Base-by-base conservation (phyloP, 169 alveolate genomes). In the Babesia divergens region DNA sequence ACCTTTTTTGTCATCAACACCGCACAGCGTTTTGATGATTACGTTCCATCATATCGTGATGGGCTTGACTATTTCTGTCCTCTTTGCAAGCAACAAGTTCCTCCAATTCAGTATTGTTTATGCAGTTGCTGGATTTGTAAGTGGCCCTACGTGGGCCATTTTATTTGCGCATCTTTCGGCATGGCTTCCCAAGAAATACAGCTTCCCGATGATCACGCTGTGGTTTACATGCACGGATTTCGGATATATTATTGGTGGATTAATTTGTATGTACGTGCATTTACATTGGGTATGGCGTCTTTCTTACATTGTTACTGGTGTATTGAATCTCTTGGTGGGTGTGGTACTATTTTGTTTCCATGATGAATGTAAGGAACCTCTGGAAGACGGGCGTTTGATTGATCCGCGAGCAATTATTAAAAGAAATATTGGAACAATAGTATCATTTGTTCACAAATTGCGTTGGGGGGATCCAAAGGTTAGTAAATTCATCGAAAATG, bases 181-280 rank as follows among this genome's bases (percentile, higher is more conserved):
- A 11, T 80, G 88, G 88, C 53, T 80, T n/a, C 88, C 88, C 22
- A 31, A 49, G 31, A 62, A 80, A 24, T 46, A 69, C 59, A 58
- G 77, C 24, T 34, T 70, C 34, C 51, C 46, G 35, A 26, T 80
- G 6, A 43, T 80, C 3, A 68, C 84, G 11, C 16, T 80, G 22
- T 80, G 88, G 88, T 68, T 69, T 43, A 26, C 76, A 16, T 34
- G 71, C 0, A 13, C 79, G 8, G 84, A 80, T 11, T 24, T 80
- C 28, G 88, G 88, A 28, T 28, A 22, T 22, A 74, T 74, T 9
- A 32, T 29, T 31, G 81, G 81, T 28, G 31, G 29, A 1, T 4
- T 68, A 34, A 58, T 77, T 42, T 77, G 82, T 52, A 65, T 70
- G 28, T 40, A 69, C 58, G 52, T 46, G n/a, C 82, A 77, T 7